Evolutionary conservation across 495 filamentous ascomycete species (phyloP), one percentile per base, ranked within the genome.

Genomic region (Penicillium pulvis): DNA sequence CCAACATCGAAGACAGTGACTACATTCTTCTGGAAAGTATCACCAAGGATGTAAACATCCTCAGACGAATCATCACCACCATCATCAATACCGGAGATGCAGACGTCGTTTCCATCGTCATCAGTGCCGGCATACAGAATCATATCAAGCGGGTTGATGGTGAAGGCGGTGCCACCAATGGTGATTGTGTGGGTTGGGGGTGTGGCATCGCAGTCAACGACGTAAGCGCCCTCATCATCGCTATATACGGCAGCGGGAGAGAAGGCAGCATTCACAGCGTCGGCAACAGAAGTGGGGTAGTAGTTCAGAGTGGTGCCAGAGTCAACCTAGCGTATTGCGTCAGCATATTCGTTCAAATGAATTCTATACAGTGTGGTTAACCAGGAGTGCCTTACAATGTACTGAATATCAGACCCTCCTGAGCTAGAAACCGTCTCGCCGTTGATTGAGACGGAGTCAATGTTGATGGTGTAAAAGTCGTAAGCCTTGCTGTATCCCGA

Each of bases 1-100:
- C 68, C 69, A 28, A 73, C 62, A 49, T 79, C 73, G 41, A 75
- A 72, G 1, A 73, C 64, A 14, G 67, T 75, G 14, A 90, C 64
- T 0, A 87, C 85, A 62, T 83, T 87, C 68, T 85, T 87, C 74
- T 88, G 73, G 61, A 87, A 90, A 1, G 76, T 76, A 58, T 83
- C 82, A 1, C 87, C 87, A 19, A 91, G 59, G 23, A 90, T 83
- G 54, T 54, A 61, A 35, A 62, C 9, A 48, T 67, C 61, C 53
- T 60, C 44, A 17, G 57, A 42, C 7, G 23, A 33, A 57, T 73
- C 79, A 10, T 75, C 70, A 31, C 78, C 78, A 6, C 66, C 67
- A 49, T 48, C 45, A 26, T 14, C 19, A 30, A 56, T 75, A 9
- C 74, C 73, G 0, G 79, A 75, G 58, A 82, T 80, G 56, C 85